A percentile compares a stretch with the other conserved stretches of the same genome.
These are phyloP conservation scores for Pythium coloratum DNA, from an alignment of 352 stramenopile genomes.

Conservation along the genomic window DNA sequence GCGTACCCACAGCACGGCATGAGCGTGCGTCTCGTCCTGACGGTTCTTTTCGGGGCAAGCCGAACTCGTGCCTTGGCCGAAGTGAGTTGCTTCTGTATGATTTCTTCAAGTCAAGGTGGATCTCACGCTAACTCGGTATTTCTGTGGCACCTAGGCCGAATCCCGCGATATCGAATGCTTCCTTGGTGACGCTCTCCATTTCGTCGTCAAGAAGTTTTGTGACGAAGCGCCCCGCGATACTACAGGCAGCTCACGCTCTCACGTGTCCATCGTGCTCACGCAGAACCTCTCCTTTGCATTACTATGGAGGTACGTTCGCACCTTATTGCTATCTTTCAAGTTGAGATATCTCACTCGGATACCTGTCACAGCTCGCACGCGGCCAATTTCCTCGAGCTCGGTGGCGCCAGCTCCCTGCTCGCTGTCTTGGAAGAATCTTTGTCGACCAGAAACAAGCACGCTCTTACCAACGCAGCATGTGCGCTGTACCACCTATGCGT, in stretches of 20 bases:
- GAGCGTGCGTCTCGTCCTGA: not conserved
- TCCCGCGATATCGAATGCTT: conserved; percentile 1
- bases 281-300: conserved; percentile 12
- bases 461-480: not conserved
- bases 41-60: not conserved
- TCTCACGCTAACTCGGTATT: not conserved
- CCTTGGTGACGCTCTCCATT: conserved; percentile 12
- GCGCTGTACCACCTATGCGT: conserved; percentile 11
- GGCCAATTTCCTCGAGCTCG: not conserved
- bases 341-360: no score
- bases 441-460: not conserved
- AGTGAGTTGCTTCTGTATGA: not conserved
- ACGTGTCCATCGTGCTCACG: not conserved
- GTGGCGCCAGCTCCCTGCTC: not conserved
- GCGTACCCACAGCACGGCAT: not conserved
- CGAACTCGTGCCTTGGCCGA: conserved; percentile 4
- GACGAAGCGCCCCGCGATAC: not conserved
- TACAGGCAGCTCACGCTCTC: not conserved
- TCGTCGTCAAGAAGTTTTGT: conserved; percentile 15
- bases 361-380: conserved; percentile 7
- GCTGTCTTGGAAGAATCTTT: not conserved
- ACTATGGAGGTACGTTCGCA: conserved; percentile 13
- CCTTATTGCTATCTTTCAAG: no score
- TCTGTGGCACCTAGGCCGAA: conserved; percentile 8
- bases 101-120: not conserved